These are phyloP conservation scores for Heterobasidion parviporum DNA, from an alignment of 1,284 basidiomycete genomes.

Conservation along the genomic window DNA sequence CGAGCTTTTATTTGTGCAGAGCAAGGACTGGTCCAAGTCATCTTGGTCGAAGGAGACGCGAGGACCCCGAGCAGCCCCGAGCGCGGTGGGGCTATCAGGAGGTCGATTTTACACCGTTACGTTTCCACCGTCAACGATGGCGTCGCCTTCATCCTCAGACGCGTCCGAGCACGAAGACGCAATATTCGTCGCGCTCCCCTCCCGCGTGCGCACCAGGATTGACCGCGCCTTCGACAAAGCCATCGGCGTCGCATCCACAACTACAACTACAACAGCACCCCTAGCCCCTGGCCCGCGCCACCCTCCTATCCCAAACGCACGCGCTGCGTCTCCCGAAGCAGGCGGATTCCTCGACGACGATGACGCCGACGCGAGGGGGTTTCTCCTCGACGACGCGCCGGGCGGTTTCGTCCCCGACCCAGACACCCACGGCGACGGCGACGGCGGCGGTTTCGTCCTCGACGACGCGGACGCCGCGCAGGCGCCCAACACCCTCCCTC, in stretches of 20 bases:
- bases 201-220: background rate
- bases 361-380: background rate
- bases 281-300: background rate
- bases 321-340: background rate
- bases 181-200: conserved; percentile 1
- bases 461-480: background rate
- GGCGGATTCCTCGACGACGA: background rate
- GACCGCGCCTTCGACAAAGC: conserved; percentile 5
- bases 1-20: no score
- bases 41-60: no score
- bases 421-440: background rate
- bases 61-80: no score
- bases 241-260: background rate
- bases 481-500: no score
- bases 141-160: background rate
- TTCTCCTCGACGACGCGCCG: conserved; percentile 2
- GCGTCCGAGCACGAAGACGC: background rate
- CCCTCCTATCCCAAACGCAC: background rate
- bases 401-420: conserved; percentile 4
- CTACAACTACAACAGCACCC: background rate
- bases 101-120: no score
- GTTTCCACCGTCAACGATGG: no score
- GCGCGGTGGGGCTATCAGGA: no score
- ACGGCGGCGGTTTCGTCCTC: conserved; percentile 6
- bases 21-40: no score